Evolutionary conservation across 2,329 filamentous ascomycete species (phyloP), one percentile per base, ranked within the genome.

Genomic region (Penicillium sp.): DNA sequence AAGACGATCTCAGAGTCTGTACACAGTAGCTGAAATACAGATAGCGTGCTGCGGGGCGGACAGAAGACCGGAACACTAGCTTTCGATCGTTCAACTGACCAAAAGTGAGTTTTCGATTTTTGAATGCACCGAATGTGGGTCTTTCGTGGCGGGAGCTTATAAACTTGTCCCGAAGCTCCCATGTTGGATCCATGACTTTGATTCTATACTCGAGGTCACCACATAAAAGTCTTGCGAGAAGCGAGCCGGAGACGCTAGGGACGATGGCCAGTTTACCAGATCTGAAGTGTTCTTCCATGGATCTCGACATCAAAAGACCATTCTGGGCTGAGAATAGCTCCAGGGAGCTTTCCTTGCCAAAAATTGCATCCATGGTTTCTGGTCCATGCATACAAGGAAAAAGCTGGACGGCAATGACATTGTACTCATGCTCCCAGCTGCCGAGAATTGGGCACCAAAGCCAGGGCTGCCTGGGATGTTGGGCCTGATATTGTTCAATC

Each of bases 311-410:
- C 8, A 48, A 37, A 21, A 55, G 3, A 10, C 53, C 53, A 26
- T 66, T 66, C 4, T 16, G 48, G 1, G 56, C 35, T 4, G 58
- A 63, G 44, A 65, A 64, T 3, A 63, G 51, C 27, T 68, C 64
- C 1, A 53, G 52, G 10, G 41, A 24, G 5, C 53, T 31, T 6
- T 24, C 47, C 39, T 54, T 44, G 1, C 64, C 60, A 41, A 66
- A 66, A 3, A 65, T 64, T 3, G 60, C 52, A 45, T 64, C 60
- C 60, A 66, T 65, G 1, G 48, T 53, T 9, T 51, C 55, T 41
- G 65, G 58, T 1, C 57, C 61, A 31, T 64, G 55, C 41, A 53
- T 61, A 33, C 48, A 56, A 2, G 59, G 31, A 41, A 63, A 65
- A 3, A 67, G 44, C 22, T 64, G 57, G 3, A 61, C 52, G 49